Evolutionary conservation across 2,329 filamentous ascomycete species (phyloP).

Genomic region (Penicillium sp.): DNA sequence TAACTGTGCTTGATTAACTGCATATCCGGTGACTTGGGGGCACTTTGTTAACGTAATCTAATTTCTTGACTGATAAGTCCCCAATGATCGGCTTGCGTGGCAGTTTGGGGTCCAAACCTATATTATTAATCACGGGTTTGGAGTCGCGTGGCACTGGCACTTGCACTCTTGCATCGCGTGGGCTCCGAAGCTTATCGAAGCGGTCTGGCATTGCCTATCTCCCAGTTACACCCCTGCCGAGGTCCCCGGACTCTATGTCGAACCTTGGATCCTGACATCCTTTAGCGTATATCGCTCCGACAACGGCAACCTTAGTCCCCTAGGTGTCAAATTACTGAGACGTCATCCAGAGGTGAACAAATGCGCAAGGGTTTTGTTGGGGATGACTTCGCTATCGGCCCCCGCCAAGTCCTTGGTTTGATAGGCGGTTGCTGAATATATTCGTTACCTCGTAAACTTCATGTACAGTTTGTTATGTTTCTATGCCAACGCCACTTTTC

Average conservation of each 20-base stretch:
- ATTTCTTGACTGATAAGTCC: neutral
- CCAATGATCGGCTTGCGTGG: neutral
- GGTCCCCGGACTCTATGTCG: neutral
- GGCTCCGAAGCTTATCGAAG: neutral
- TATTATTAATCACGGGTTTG: neutral
- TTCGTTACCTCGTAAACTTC: neutral
- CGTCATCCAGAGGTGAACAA: neutral
- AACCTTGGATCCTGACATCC: neutral
- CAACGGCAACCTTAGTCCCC: neutral
- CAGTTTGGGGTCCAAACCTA: neutral
- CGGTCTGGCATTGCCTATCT: neutral
- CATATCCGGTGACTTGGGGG: neutral
- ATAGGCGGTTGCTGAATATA: neutral
- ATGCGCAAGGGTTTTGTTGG: neutral
- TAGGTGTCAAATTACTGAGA: neutral
- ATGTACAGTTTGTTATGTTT: constrained; percentile 4
- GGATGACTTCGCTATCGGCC: neutral
- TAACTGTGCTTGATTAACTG: neutral
- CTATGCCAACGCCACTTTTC: constrained; percentile 24
- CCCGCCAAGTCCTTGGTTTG: neutral
- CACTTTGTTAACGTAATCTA: neutral
- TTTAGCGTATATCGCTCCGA: neutral
- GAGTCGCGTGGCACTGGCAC: neutral
- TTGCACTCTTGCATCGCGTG: neutral
- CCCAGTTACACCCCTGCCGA: neutral